Percentiles rank a stretch among this genome's conserved stretches.
Evolutionary conservation across 139 green algal genomes (phyloP).

Genomic region (Diplosphaera chodatii): DNA sequence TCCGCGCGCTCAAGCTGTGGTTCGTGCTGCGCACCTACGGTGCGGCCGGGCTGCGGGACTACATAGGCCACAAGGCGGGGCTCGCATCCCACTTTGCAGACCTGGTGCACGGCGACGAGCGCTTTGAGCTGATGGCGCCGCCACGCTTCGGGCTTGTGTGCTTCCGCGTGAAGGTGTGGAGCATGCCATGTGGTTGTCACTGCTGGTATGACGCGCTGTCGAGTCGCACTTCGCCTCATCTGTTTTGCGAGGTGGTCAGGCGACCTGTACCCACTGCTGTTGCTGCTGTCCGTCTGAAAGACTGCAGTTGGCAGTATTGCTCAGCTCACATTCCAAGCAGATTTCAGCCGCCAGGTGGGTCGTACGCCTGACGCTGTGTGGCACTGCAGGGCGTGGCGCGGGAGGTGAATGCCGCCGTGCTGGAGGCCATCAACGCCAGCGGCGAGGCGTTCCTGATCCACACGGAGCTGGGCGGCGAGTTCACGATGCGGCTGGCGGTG

Average conservation of each 20-base stretch:
- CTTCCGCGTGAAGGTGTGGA: slow-evolving; percentile 43
- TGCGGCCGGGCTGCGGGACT: slow-evolving; percentile 38
- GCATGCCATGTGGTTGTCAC: no score
- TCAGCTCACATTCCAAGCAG: neutral
- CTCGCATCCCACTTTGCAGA: slow-evolving; percentile 47
- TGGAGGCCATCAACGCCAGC: slow-evolving; percentile 51
- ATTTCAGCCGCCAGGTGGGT: neutral
- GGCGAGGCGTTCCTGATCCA: slow-evolving; percentile 49
- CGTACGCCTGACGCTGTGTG: slow-evolving; percentile 5
- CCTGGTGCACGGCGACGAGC: slow-evolving; percentile 19
- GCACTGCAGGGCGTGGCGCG: slow-evolving; percentile 3
- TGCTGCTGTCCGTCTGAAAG: no score
- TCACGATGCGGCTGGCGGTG: slow-evolving; percentile 49
- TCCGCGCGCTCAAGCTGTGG: slow-evolving; percentile 80
- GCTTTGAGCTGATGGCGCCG: slow-evolving; percentile 50
- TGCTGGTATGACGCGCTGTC: neutral
- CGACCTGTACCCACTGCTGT: no score
- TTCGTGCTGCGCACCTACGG: slow-evolving; percentile 82
- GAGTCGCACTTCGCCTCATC: no score
- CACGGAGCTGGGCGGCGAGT: slow-evolving; percentile 49
- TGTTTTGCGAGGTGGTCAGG: no score
- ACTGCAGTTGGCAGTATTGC: no score
- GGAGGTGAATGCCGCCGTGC: slow-evolving; percentile 32
- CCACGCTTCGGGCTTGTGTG: slow-evolving; percentile 61
- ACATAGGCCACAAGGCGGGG: slow-evolving; percentile 58